These are phyloP conservation scores for Plasmodium reichenowi DNA, from an alignment of 169 alveolate species.

Conservation along the genomic window DNA sequence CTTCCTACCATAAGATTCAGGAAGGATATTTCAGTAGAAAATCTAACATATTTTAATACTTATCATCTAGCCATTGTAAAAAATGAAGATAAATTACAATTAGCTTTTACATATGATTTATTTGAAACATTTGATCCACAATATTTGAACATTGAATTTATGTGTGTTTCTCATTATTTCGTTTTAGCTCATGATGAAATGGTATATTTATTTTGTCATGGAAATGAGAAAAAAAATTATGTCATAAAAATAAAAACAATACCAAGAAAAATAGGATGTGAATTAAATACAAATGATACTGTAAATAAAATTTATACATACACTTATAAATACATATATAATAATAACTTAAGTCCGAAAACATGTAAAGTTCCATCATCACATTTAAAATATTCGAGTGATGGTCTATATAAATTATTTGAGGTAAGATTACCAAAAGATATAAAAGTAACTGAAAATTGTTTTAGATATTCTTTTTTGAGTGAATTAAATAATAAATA, in stretches of 20 bases:
- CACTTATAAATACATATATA: neutral
- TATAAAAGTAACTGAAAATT: constrained; percentile 1
- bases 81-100: neutral
- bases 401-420: constrained; percentile 23
- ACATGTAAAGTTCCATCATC: constrained; percentile 18
- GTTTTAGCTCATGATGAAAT: neutral
- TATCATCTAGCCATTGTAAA: constrained; percentile 13
- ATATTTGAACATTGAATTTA: neutral
- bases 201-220: constrained; percentile 16
- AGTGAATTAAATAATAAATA: neutral
- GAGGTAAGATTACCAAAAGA: constrained; percentile 13
- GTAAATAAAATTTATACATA: constrained; percentile 19
- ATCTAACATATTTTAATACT: constrained; percentile 3
- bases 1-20: neutral
- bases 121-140: constrained; percentile 21
- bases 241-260: constrained; percentile 25
- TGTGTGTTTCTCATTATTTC: neutral
- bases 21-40: neutral
- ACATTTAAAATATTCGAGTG: neutral
- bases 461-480: constrained; percentile 1
- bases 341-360: neutral
- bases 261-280: constrained; percentile 25
- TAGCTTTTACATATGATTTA: constrained; percentile 1
- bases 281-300: constrained; percentile 2
- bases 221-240: neutral